Percentiles rank a stretch among this genome's conserved stretches.
Conservation (phyloP, 208 protist species). For the Wallacemonas rigidus region DNA sequence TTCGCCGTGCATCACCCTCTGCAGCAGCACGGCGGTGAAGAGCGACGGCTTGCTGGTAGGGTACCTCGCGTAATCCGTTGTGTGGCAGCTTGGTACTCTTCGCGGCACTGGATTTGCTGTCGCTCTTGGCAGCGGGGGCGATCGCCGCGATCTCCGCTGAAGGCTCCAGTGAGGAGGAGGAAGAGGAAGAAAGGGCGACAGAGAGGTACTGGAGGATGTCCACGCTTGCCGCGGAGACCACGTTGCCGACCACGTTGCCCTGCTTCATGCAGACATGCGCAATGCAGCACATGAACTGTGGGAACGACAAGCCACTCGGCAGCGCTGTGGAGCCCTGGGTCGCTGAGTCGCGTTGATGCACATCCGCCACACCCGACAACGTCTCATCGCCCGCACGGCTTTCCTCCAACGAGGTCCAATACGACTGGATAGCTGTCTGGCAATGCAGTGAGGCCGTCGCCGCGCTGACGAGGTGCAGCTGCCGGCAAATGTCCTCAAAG, state of each 20-base stretch:
- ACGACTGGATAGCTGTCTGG: constrained; percentile 21
- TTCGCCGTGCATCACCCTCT: background rate
- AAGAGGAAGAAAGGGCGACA: background rate
- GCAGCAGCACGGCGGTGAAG: background rate
- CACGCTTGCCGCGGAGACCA: constrained; percentile 8
- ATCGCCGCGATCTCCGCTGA: background rate
- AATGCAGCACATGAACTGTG: constrained; percentile 36
- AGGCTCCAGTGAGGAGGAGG: background rate
- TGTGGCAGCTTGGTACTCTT: constrained; percentile 27
- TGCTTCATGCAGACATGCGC: constrained; percentile 31
- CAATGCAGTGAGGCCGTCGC: constrained; percentile 12
- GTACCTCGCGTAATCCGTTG: constrained; percentile 52
- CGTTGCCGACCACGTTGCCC: constrained; percentile 12
- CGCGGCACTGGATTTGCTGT: background rate
- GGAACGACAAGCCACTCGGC: constrained; percentile 28
- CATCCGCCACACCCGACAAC: background rate
- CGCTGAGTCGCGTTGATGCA: background rate
- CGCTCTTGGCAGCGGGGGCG: background rate
- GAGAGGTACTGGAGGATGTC: constrained; percentile 16
- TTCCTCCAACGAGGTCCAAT: constrained; percentile 4
- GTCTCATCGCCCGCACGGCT: background rate
- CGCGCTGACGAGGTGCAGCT: constrained; percentile 20
- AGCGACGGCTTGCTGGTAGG: constrained; percentile 38
- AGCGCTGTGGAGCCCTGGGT: background rate
- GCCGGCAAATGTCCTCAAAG: constrained; percentile 14